These are phyloP conservation scores for Mayamaea pseudoterrestris DNA, from an alignment of 108 stramenopile genomes.

Conservation along the genomic window DNA sequence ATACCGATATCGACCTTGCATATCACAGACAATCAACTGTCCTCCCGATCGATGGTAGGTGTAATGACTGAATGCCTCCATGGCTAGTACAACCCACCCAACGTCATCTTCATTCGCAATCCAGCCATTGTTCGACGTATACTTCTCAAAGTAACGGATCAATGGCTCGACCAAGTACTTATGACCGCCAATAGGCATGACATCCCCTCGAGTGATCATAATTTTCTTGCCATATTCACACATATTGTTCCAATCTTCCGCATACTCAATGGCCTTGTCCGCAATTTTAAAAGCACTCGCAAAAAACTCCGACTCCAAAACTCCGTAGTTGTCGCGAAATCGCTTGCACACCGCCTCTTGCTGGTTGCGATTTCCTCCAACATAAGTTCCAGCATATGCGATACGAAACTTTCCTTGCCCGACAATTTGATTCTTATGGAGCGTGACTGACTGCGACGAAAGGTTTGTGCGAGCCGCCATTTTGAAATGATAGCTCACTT, in stretches of 20 bases:
- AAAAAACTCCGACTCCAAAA: conserved; percentile 45
- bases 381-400: conserved; percentile 36
- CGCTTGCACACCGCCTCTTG: conserved; percentile 58
- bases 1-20: conserved; percentile 48
- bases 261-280: conserved; percentile 43
- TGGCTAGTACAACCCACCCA: conserved; percentile 5
- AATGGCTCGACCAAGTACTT: conserved; percentile 56
- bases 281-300: conserved; percentile 30
- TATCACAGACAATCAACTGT: conserved; percentile 54
- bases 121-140: conserved; percentile 61
- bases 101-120: conserved; percentile 28
- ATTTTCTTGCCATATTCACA: conserved; percentile 41
- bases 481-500: background rate
- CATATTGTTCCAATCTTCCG: conserved; percentile 49
- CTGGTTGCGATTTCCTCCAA: conserved; percentile 57
- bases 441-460: conserved; percentile 23
- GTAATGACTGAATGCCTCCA: conserved; percentile 71
- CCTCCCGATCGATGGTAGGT: conserved; percentile 53
- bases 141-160: conserved; percentile 54
- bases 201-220: conserved; percentile 31
- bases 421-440: conserved; percentile 13
- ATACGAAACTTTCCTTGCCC: conserved; percentile 50
- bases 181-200: conserved; percentile 24
- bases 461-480: conserved; percentile 61
- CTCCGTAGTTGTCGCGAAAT: conserved; percentile 31